Evolutionary conservation across 345 rosid genomes (phyloP).

Genomic region (Microcos paniculata): DNA sequence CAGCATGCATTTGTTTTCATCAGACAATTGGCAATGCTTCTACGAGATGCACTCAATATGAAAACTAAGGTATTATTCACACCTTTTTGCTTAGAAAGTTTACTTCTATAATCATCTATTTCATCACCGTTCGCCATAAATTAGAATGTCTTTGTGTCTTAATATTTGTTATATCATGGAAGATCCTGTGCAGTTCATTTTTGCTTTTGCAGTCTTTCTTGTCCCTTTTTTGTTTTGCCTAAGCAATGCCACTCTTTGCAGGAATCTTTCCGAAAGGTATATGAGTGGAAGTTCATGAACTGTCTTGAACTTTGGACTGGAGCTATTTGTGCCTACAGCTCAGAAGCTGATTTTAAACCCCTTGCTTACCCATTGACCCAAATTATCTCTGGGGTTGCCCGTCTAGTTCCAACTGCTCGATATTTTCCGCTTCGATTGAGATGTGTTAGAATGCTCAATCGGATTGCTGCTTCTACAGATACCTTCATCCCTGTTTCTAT

Average conservation of each 20-base stretch:
- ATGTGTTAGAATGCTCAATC: slow-evolving; percentile 91
- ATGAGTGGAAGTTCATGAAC: slow-evolving; percentile 93
- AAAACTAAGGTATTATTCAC: slow-evolving; percentile 74
- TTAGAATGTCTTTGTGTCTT: background rate
- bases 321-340: slow-evolving; percentile 68
- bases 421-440: slow-evolving; percentile 89
- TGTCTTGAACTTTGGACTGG: slow-evolving; percentile 99
- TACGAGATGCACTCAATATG: slow-evolving; percentile 78
- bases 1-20: slow-evolving; percentile 94
- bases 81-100: slow-evolving; percentile 6
- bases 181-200: background rate
- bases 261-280: slow-evolving; percentile 93
- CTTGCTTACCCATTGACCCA: slow-evolving; percentile 92
- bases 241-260: slow-evolving; percentile 19
- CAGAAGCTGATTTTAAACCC: slow-evolving; percentile 74
- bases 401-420: slow-evolving; percentile 91
- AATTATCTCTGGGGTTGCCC: slow-evolving; percentile 84
- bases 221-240: background rate
- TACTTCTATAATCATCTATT: background rate
- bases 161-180: background rate
- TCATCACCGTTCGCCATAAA: background rate
- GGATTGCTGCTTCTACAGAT: slow-evolving; percentile 69
- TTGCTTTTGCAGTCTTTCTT: background rate
- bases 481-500: slow-evolving; percentile 87
- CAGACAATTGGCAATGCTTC: slow-evolving; percentile 78